Conservation (phyloP, 768 basidiomycete genomes). For the Chiua virens region DNA sequence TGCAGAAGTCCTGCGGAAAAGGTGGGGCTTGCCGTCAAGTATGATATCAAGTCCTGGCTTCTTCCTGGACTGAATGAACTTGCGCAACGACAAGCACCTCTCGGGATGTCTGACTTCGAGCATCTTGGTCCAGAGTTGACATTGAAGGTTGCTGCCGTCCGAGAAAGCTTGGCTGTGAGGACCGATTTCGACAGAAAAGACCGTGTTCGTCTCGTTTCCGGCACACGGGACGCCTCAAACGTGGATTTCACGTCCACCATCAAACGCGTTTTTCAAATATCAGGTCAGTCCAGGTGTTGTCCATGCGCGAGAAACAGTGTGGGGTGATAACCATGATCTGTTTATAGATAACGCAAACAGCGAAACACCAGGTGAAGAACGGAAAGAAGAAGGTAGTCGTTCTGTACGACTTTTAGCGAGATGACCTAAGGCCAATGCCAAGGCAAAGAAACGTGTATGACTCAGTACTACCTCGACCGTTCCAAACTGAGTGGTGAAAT, state of each 20-base stretch:
- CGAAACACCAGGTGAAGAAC: too few species aligned
- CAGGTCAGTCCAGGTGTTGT: not conserved
- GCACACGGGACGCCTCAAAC: not conserved
- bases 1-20: constrained; percentile 21
- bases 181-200: not conserved
- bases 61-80: constrained; percentile 27
- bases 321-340: not conserved
- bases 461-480: too few species aligned
- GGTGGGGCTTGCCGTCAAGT: constrained; percentile 30
- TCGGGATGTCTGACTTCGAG: constrained; percentile 14
- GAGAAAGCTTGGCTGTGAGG: constrained; percentile 16
- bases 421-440: too few species aligned
- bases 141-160: constrained; percentile 22
- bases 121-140: constrained; percentile 14
- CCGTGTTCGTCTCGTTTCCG: not conserved
- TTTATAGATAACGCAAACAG: not conserved
- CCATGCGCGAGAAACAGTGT: not conserved
- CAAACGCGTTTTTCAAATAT: constrained; percentile 6
- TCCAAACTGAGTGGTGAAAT: not conserved
- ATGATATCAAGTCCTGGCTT: constrained; percentile 36
- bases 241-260: constrained; percentile 19
- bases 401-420: too few species aligned
- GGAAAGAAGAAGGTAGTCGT: too few species aligned
- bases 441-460: too few species aligned
- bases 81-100: constrained; percentile 15